Base-by-base conservation (phyloP, 495 filamentous ascomycete genomes). In the Trichoderma orchidacearum region DNA sequence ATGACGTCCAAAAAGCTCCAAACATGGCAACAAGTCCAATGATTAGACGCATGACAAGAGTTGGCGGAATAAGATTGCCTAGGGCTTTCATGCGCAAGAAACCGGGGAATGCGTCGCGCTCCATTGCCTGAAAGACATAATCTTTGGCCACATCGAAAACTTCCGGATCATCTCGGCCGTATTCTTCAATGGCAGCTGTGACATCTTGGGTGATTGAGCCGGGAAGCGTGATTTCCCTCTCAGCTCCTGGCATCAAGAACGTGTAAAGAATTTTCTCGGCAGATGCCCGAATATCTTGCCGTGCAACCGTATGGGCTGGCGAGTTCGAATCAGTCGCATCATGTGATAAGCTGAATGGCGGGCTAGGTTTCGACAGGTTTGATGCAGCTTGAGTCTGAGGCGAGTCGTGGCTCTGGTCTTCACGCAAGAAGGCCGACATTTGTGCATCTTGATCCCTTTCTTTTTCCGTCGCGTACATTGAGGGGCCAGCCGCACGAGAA, bases 71-170 rank as follows among this genome's bases (percentile, higher is more conserved):
- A 1, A 98, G 75, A 64, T 98, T 98, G 36, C 94, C 94, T 13
- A 98, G 78, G 6, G 91, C 93, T 73, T 96, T 96, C 63, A 87
- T 85, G 62, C 89, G 83, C 60, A 98, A 80, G 75, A 98, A 98
- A 23, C 91, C 91, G 3, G 93, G 93, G 70, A 96, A 98, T 13
- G 93, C 93, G 71, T 97, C 93, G 38, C 94, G 84, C 70, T 99
- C 93, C 94, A 99, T 99, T 3, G 93, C 93, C 66, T 97, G 94
- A 70, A 96, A 99, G 50, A 96, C 92, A 66, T 97, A 99, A 72
- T 99, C 94, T 70, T 97, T 97, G 27, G 93, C 93, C 2, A 86
- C 84, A 66, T 96, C 92, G 60, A 99, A 99, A 11, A 99, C 83
- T 66, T 97, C 93, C 1, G 93, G 93, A 65, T 99, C 93, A 61